Evolutionary conservation across 2,329 filamentous ascomycete genomes (phyloP), one percentile per base, ranked within the genome.

Genomic region (Beauveria varroae): DNA sequence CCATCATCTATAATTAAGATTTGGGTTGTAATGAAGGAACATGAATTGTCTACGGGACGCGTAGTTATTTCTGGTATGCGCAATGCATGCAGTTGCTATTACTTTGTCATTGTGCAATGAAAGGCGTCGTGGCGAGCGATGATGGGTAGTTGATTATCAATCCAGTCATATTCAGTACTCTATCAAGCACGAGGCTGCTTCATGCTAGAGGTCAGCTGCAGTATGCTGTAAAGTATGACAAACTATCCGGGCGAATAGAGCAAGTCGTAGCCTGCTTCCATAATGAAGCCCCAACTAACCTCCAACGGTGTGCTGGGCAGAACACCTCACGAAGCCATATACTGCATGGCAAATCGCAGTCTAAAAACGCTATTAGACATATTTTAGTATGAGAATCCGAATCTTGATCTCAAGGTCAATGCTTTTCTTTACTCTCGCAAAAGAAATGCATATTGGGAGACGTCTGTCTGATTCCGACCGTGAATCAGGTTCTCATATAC

Each of bases 401-500:
- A 28, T 7, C 7, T 28, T 8, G 0, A 28, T 28, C 7, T 28
- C 5, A 5, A 28, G 6, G 7, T 28, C 6, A 28, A 10, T 30
- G 28, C 8, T 30, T 2, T 30, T 30, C 10, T 10, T 2, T 30
- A 30, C 28, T 10, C 2, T 30, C 3, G 9, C 2, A 30, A 30
- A 30, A 10, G 9, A 30, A 30, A 30, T 30, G 28, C 28, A 30
- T 30, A 30, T 3, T 58, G 60, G 60, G 54, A 1, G 60, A 62
- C 12, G 54, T 62, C 18, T 47, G 54, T 14, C 34, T 62, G 1
- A 46, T 62, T 9, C 60, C 54, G 14, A 51, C 60, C 5, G 54
- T 58, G 2, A 54, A 62, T 26, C 60, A 62, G 47, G 60, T 54
- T 3, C 30, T 62, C 37, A 51, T 58, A 40, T 58, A 57, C 14